Conservation (phyloP, 1,284 basidiomycete genomes). For the Malassezia cuniculi region DNA sequence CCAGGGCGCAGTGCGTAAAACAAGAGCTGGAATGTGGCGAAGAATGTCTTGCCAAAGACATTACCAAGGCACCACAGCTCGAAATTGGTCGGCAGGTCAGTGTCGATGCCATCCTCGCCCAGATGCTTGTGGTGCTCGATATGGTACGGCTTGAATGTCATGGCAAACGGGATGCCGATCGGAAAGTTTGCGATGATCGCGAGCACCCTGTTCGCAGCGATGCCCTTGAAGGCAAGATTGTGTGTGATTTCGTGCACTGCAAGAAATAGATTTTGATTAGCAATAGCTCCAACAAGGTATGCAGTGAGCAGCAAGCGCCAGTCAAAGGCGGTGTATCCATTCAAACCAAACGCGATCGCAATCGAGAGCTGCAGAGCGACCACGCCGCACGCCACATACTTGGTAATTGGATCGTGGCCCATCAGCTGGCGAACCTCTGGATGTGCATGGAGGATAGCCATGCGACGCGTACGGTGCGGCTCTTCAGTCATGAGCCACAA, state of each 20-base stretch:
- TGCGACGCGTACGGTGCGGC: conserved; percentile 74
- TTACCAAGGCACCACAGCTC: conserved; percentile 81
- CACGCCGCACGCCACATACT: conserved; percentile 69
- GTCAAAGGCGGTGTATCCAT: conserved; percentile 54
- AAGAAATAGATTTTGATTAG: conserved; percentile 92
- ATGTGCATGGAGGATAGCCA: conserved; percentile 82
- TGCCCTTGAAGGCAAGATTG: conserved; percentile 79
- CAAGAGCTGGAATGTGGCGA: conserved; percentile 92
- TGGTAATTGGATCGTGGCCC: conserved; percentile 82
- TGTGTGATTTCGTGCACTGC: conserved; percentile 98
- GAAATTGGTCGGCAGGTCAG: conserved; percentile 74
- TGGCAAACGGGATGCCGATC: conserved; percentile 86
- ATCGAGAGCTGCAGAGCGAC: conserved; percentile 61
- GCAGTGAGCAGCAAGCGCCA: conserved; percentile 63
- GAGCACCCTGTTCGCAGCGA: conserved; percentile 69
- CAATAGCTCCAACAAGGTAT: conserved; percentile 79
- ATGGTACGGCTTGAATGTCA: conserved; percentile 92
- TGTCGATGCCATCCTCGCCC: conserved; percentile 91
- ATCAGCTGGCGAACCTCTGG: conserved; percentile 87
- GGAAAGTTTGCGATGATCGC: conserved; percentile 84
- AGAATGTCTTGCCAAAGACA: conserved; percentile 92
- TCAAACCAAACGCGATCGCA: conserved; percentile 48
- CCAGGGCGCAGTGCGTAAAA: conserved; percentile 94
- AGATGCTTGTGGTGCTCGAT: conserved; percentile 71
- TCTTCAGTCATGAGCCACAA: conserved; percentile 96